These are phyloP conservation scores for Alternaria arbusti DNA, from an alignment of 2,329 filamentous ascomycete genomes.

Conservation along the genomic window DNA sequence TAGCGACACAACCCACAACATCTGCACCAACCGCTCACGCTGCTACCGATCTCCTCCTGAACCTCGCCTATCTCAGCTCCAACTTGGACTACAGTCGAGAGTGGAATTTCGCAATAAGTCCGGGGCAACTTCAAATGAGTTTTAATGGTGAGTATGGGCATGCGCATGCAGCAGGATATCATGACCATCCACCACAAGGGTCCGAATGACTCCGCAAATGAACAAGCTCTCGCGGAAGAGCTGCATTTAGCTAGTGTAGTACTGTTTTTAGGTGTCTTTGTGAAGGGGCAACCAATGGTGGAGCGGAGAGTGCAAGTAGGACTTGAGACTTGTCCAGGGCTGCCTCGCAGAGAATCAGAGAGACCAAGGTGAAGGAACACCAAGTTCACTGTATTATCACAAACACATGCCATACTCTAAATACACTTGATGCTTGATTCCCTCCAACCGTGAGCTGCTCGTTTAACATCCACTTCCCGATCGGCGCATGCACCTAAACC, in stretches of 20 bases:
- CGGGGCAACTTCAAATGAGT: background rate
- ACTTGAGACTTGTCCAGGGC: background rate
- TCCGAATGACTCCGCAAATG: background rate
- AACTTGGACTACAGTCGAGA: no score
- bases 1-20: background rate
- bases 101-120: background rate
- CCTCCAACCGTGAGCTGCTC: background rate
- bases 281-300: background rate
- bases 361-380: background rate
- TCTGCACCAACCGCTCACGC: background rate
- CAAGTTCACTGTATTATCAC: background rate
- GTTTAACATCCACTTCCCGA: constrained; percentile 22
- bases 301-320: background rate
- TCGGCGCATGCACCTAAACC: constrained; percentile 42
- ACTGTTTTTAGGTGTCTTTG: background rate
- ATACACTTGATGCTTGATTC: background rate
- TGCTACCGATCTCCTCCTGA: background rate
- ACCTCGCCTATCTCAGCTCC: background rate
- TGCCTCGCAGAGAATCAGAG: background rate
- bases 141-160: background rate
- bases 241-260: background rate
- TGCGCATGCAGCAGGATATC: background rate
- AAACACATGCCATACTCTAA: background rate
- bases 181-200: background rate
- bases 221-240: background rate